These are phyloP conservation scores for Ganoderma resinaceum DNA, from an alignment of 1,284 basidiomycete genomes.

Conservation along the genomic window DNA sequence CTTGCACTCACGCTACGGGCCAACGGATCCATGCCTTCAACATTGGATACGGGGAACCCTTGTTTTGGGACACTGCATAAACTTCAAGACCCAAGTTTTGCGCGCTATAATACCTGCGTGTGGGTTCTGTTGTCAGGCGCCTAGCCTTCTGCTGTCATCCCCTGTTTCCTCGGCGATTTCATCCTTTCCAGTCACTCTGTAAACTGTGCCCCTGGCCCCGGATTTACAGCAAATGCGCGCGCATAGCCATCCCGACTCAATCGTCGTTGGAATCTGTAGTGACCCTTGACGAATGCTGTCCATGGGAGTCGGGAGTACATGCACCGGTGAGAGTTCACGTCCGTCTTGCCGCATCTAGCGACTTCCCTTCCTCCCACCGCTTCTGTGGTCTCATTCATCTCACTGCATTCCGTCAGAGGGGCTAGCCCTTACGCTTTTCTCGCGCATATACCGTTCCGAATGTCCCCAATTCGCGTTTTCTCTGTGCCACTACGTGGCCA, in stretches of 20 bases:
- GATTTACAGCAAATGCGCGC: background rate
- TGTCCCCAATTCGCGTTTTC: background rate
- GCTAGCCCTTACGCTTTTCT: background rate
- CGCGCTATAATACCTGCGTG: no score
- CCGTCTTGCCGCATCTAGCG: background rate
- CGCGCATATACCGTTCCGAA: background rate
- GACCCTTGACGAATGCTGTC: background rate
- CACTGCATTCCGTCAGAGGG: background rate
- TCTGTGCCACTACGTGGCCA: background rate
- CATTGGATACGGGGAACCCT: no score
- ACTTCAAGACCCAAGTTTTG: no score
- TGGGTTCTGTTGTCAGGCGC: background rate
- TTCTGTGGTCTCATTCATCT: background rate
- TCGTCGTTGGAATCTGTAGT: background rate
- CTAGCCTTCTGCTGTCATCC: background rate
- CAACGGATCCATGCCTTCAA: no score
- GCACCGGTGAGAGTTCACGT: background rate
- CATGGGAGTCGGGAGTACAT: background rate
- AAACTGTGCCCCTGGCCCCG: background rate
- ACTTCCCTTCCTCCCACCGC: background rate
- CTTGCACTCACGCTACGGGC: no score
- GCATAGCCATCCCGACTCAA: background rate
- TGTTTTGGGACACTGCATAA: no score
- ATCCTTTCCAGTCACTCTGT: background rate
- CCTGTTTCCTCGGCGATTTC: background rate